Conservation (phyloP, 1,284 basidiomycete species). For the Trametes hirsuta region DNA sequence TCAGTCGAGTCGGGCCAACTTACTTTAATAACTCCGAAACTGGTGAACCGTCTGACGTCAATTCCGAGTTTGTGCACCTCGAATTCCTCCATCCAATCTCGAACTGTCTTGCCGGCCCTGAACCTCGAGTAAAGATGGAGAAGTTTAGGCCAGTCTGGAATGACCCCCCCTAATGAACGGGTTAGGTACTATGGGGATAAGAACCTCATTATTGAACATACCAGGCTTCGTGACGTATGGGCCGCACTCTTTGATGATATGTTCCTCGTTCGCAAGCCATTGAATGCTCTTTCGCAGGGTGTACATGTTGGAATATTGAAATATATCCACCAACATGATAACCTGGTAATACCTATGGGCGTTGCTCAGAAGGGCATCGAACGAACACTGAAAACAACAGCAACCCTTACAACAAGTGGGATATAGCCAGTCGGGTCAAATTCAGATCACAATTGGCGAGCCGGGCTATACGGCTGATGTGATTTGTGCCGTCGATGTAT, state of each 20-base stretch:
- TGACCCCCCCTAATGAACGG: conserved; percentile 43
- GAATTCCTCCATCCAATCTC: conserved; percentile 88
- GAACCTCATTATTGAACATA: conserved; percentile 25
- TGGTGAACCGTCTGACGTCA: conserved; percentile 93
- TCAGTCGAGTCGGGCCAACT: background rate
- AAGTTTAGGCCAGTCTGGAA: conserved; percentile 84
- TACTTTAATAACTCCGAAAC: conserved; percentile 98
- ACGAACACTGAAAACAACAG: background rate
- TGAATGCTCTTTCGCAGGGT: conserved; percentile 84
- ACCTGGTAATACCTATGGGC: conserved; percentile 84
- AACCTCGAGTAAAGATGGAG: conserved; percentile 86
- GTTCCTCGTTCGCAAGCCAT: conserved; percentile 81
- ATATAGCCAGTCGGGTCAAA: conserved; percentile 85
- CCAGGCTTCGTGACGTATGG: conserved; percentile 85
- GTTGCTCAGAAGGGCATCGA: background rate
- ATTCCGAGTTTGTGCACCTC: conserved; percentile 76
- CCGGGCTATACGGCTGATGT: conserved; percentile 89
- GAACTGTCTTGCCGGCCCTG: conserved; percentile 83
- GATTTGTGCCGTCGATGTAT: conserved; percentile 89
- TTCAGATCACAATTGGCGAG: conserved; percentile 89
- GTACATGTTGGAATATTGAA: conserved; percentile 99
- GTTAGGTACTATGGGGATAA: background rate
- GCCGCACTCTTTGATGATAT: conserved; percentile 88
- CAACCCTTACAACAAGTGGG: conserved; percentile 84
- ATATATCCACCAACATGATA: conserved; percentile 94